Conservation (phyloP, 208 protist species). For the Naegleria lovaniensis region DNA sequence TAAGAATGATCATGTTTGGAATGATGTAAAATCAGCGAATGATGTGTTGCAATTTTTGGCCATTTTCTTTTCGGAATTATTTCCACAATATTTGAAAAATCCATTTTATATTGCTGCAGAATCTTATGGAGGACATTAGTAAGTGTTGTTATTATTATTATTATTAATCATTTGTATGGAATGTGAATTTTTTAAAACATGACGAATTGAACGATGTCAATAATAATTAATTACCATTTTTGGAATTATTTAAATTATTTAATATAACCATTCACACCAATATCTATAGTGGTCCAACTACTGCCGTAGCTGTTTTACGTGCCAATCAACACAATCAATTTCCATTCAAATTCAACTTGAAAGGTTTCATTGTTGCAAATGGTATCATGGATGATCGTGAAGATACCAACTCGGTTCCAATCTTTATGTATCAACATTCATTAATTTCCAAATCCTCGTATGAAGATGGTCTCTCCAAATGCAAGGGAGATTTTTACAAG, state of each 20-base stretch:
- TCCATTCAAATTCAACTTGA: constrained; percentile 48
- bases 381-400: background rate
- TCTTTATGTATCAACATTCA: constrained; percentile 12
- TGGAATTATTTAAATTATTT: too few species aligned
- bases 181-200: too few species aligned
- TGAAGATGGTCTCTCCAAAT: background rate
- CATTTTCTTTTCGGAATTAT: constrained; percentile 32
- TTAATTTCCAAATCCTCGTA: background rate
- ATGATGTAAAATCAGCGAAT: constrained; percentile 32
- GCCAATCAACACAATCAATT: background rate
- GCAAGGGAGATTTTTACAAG: constrained; percentile 16
- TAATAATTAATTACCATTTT: too few species aligned
- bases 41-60: constrained; percentile 24
- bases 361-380: constrained; percentile 19
- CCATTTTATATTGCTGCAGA: constrained; percentile 60
- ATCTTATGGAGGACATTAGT: constrained; percentile 60
- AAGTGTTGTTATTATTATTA: too few species aligned
- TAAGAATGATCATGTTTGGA: background rate
- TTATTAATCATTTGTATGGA: background rate
- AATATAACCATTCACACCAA: too few species aligned
- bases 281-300: background rate
- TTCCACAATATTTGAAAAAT: constrained; percentile 56
- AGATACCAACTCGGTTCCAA: background rate
- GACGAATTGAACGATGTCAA: too few species aligned
- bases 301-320: background rate